Base-by-base conservation (phyloP, 1,139 yeast genomes). In the Pneumocystis sp. region DNA sequence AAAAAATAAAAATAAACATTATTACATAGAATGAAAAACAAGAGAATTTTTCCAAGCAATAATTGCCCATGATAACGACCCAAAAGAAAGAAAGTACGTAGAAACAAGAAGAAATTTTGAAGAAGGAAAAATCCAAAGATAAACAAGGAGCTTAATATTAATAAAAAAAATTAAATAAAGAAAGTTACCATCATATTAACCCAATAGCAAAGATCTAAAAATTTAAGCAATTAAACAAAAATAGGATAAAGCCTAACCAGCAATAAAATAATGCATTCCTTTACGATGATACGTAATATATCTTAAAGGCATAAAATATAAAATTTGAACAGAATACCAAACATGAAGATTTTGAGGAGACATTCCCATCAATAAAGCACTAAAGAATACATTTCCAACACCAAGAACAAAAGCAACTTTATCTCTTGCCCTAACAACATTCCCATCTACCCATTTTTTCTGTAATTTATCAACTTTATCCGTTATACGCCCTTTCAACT, bases 31-130 rank as follows among this genome's bases (percentile, higher is more conserved):
- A 73, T 93, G 98, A 63, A 93, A 79, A 8, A 93, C 97, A 66
- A 93, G 80, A 8, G 96, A 90, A 74, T 93, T 93, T 71, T 96
- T 81, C 98, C 98, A 93, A 0, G 97, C 89, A 57, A 91, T 85
- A 25, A 93, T 96, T 0, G 97, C 97, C 82, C 89, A 91, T 10
- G 96, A 83, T 65, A 93, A 77, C 0, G 97, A 89, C 0, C 97
- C 97, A 78, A 87, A 85, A 1, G 95, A 82, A 67, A 93, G 82
- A 17, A 96, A 87, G 76, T 89, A 91, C 70, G 95, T 90, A 10
- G 93, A 82, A 35, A 89, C 83, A 75, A 87, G 91, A 59, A 93
- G 77, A 66, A 85, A 81, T 61, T 80, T 80, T 0, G 96, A 88
- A 61, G 79, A 73, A 0, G 98, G 97, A 69, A 85, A 83, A 6